Conservation (phyloP, 169 alveolate genomes). For the Plasmodium falciparum region DNA sequence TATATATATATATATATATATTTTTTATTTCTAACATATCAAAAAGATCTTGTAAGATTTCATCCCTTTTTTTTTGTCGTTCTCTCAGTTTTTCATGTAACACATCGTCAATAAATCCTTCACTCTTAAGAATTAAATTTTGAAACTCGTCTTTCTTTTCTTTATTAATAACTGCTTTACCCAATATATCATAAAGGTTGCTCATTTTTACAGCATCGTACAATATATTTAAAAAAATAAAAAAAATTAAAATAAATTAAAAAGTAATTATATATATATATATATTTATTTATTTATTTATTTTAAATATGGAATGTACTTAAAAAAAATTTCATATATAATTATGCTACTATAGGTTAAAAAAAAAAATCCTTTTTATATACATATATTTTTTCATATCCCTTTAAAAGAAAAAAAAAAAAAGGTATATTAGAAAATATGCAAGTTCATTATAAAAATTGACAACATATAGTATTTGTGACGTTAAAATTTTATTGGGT, state of each 20-base stretch:
- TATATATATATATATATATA: conserved; percentile 9
- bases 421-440: too few relatives aligned
- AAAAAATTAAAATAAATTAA: neutral
- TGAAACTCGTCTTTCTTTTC: conserved; percentile 49
- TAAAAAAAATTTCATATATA: too few relatives aligned
- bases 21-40: conserved; percentile 43
- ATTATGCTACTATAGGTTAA: too few relatives aligned
- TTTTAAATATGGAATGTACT: too few relatives aligned
- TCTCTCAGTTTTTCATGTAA: conserved; percentile 61
- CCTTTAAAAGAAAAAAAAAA: too few relatives aligned
- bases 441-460: too few relatives aligned
- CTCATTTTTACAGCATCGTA: conserved; percentile 37
- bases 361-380: too few relatives aligned
- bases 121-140: conserved; percentile 71
- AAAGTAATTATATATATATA: neutral
- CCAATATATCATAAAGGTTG: conserved; percentile 47
- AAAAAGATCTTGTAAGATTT: conserved; percentile 72
- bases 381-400: too few relatives aligned
- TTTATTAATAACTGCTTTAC: conserved; percentile 63
- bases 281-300: too few relatives aligned
- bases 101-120: conserved; percentile 74
- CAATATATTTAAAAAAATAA: neutral
- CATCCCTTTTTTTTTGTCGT: conserved; percentile 72
- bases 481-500: too few relatives aligned
- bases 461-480: too few relatives aligned